Percentiles rank a stretch among this genome's conserved stretches.
These are phyloP conservation scores for Yamadazyma conglobata DNA, from an alignment of 1,139 yeast species.

Conservation along the genomic window DNA sequence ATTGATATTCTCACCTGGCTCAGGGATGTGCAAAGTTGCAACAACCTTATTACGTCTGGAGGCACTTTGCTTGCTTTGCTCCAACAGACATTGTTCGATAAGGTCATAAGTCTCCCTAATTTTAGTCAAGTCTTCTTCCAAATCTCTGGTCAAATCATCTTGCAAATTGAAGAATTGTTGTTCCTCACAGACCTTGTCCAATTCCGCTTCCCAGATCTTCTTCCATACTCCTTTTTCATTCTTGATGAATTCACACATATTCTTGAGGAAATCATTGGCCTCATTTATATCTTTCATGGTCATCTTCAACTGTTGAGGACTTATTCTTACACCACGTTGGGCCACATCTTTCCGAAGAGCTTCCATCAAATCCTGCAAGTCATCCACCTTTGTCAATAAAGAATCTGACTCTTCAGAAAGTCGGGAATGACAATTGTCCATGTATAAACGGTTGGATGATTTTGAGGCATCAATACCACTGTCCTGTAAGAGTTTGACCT, in stretches of 20 bases:
- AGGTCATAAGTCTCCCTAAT: constrained; percentile 79
- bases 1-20: constrained; percentile 64
- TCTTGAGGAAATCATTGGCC: constrained; percentile 51
- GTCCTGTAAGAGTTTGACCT: constrained; percentile 49
- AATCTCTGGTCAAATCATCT: constrained; percentile 77
- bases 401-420: constrained; percentile 75
- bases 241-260: constrained; percentile 58
- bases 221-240: constrained; percentile 85
- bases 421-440: constrained; percentile 72
- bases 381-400: constrained; percentile 79
- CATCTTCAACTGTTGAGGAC: constrained; percentile 65
- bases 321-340: constrained; percentile 82
- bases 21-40: constrained; percentile 47
- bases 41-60: constrained; percentile 34
- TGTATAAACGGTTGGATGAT: constrained; percentile 59
- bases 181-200: constrained; percentile 88
- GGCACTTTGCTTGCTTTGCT: constrained; percentile 51
- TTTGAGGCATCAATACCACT: constrained; percentile 39
- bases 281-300: constrained; percentile 62
- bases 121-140: constrained; percentile 75
- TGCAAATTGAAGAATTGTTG: constrained; percentile 90
- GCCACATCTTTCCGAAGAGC: constrained; percentile 90
- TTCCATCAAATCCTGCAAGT: constrained; percentile 87
- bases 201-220: constrained; percentile 86
- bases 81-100: constrained; percentile 79